Evolutionary conservation across 768 basidiomycete species (phyloP).

Genomic region (Hygrocybe coccinea): DNA sequence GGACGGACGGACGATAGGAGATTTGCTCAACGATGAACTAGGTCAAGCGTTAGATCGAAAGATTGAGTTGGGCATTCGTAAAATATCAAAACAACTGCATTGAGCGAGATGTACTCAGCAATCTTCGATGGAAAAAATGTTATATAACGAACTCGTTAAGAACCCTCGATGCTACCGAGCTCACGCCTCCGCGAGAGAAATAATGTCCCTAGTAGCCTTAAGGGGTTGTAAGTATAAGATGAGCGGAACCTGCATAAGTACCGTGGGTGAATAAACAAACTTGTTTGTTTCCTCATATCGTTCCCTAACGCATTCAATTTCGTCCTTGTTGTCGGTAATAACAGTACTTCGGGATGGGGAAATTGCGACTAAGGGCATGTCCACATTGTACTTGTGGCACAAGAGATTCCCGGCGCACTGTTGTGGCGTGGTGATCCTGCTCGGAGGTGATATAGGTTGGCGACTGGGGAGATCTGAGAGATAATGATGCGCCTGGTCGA

Average conservation of each 20-base stretch:
- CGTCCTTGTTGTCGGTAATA: no score
- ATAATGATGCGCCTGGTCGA: not conserved
- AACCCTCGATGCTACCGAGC: conserved; percentile 15
- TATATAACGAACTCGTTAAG: not conserved
- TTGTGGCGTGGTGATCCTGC: not conserved
- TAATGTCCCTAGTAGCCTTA: conserved; percentile 57
- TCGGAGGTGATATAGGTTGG: not conserved
- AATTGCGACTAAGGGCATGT: no score
- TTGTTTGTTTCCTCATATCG: conserved; percentile 64
- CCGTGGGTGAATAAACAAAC: conserved; percentile 32
- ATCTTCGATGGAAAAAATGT: no score
- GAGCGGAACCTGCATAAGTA: conserved; percentile 1
- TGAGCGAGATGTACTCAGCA: not conserved
- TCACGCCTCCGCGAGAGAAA: conserved; percentile 58
- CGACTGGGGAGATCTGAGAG: not conserved
- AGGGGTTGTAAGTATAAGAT: not conserved
- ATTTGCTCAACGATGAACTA: conserved; percentile 68
- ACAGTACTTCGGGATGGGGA: no score
- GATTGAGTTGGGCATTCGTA: conserved; percentile 30
- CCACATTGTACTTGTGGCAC: no score
- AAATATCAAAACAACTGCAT: conserved; percentile 15
- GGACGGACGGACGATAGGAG: conserved; percentile 55
- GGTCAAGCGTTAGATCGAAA: conserved; percentile 27
- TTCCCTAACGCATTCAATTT: conserved; percentile 46
- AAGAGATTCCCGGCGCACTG: no score